Evolutionary conservation across 176 grass and related monocot species (phyloP), one percentile per base, ranked within the genome.

Genomic region (Thalia dealbata): DNA sequence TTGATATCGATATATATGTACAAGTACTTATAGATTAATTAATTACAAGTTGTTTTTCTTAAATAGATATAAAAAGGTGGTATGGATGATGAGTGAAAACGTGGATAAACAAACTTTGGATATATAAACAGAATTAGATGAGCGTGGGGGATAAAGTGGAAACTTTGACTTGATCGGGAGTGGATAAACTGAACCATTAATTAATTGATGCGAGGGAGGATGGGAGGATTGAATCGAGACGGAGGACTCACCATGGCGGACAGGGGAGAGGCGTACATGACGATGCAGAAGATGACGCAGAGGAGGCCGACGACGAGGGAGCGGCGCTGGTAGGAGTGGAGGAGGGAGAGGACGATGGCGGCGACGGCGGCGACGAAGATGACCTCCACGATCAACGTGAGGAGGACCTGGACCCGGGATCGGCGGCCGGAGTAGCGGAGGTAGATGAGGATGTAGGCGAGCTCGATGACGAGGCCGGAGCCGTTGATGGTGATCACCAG

Each of bases 401-500:
- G 32, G 32, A 91, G 18, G 7, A 93, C 87, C 52, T 77, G 65
- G 38, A 89, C 71, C 3, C 87, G 77, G 30, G 55, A 72, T 19
- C 71, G 27, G 5, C 85, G 76, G 30, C 22, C 44, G 16, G 87
- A 93, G 85, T 66, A 99, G 78, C 85, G 45, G 42, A 99, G 81
- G 87, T 93, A 99, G 76, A 99, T 88, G 1, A 85, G 7, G 42
- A 99, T 46, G 76, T 93, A 99, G 65, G 79, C 18, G 45, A 99
- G 81, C 90, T 99, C 90, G 71, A 99, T 93, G 50, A 54, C 58
- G 76, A 86, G 82, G 71, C 90, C 95, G 42, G 87, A 85, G 48
- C 90, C 95, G 64, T 99, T 99, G 73, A 99, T 99, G 76, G 95
- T 99, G 64, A 99, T 83, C 24, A 99, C 87, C 4, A 99, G 85